These are phyloP conservation scores for Breviolum minutum DNA, from an alignment of 73 alveolate species.

Conservation along the genomic window DNA sequence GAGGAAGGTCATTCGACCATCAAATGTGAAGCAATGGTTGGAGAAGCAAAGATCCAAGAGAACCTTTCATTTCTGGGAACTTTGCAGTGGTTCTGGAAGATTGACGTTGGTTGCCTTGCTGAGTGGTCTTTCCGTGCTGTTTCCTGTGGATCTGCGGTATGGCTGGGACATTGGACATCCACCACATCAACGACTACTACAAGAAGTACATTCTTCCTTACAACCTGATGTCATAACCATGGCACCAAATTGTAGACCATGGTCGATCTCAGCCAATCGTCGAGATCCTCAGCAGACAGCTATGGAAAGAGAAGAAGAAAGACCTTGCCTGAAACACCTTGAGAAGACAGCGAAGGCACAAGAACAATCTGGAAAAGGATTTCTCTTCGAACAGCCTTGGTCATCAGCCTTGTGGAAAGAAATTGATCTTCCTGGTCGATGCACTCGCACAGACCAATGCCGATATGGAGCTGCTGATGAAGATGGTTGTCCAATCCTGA, in stretches of 20 bases:
- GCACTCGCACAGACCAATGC: conserved; percentile 27
- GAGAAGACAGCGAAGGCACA: background rate
- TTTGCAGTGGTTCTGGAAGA: background rate
- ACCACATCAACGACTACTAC: background rate
- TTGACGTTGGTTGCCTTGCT: background rate
- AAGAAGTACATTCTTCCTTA: background rate
- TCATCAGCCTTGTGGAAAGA: background rate
- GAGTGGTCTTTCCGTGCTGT: background rate
- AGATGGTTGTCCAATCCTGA: background rate
- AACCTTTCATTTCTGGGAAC: background rate
- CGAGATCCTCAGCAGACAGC: background rate
- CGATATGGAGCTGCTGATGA: background rate
- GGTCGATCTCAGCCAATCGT: background rate
- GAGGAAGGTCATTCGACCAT: background rate
- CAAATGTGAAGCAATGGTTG: background rate
- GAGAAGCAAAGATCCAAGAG: background rate
- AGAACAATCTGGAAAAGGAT: background rate
- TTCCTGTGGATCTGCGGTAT: background rate
- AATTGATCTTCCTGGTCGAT: background rate
- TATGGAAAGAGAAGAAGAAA: background rate
- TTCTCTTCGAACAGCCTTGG: conserved; percentile 5
- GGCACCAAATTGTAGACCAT: background rate
- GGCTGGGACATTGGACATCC: conserved; percentile 2
- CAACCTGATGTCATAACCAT: background rate
- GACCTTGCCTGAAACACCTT: background rate